Base-by-base conservation (phyloP, 2,329 filamentous ascomycete genomes). In the Aschersonia sp. region DNA sequence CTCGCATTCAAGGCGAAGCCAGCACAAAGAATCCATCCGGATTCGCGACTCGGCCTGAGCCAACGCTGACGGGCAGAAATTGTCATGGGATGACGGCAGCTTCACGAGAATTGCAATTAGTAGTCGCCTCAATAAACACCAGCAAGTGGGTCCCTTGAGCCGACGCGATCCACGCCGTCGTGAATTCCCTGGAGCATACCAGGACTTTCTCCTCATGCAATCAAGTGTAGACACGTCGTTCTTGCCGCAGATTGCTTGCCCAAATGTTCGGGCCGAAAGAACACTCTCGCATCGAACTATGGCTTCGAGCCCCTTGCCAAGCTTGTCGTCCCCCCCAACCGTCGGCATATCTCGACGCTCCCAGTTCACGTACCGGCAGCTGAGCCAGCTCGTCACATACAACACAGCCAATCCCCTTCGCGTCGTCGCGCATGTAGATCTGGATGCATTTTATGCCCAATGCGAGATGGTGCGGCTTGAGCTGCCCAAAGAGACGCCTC, bases 371-470 rank as follows among this genome's bases (percentile, higher is more conserved):
- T 87, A 85, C 62, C 85, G 85, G 51, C 82, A 97, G 47, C 74
- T 97, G 12, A 73, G 78, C 35, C 82, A 89, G 53, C 76, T 97
- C 49, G 78, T 81, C 6, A 74, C 80, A 8, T 87, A 76, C 54
- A 80, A 78, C 35, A 72, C 81, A 0, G 78, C 79, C 7, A 87
- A 79, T 46, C 90, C 90, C 1, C 72, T 98, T 37, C 81, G 92
- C 43, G 85, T 94, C 31, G 79, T 96, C 55, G 87, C 87, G 6
- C 89, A 96, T 63, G 80, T 97, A 53, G 92, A 98, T 59, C 80
- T 98, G 50, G 92, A 98, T 75, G 90, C 90, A 40, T 98, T 98
- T 66, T 98, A 98, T 63, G 85, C 85, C 4, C 92, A 98, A 69
- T 96, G 88, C 61, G 92, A 98, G 67, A 94, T 89, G 76, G 81